Percentiles rank a stretch among this genome's conserved stretches.
phyloP scores from a whole-genome alignment of 2,329 filamentous ascomycete genomes.

The Kalaharituber pfeilii region DNA sequence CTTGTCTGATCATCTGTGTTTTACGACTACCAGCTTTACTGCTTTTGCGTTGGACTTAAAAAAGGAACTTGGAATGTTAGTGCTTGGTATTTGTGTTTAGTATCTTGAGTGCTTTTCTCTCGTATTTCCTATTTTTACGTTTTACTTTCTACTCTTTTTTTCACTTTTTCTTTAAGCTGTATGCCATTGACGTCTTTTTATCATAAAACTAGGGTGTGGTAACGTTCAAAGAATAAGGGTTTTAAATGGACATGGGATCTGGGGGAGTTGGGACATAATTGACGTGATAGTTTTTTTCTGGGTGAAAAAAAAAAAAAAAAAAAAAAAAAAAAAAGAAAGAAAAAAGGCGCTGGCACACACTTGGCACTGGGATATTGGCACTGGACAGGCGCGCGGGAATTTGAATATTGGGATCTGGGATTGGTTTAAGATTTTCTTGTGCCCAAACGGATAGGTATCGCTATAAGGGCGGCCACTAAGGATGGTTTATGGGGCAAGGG shows the following conservation, averaged over 20 bases:
- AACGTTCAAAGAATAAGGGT: background rate
- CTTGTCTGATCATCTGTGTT: background rate
- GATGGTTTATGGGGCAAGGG: too few relatives aligned
- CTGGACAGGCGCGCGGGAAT: background rate
- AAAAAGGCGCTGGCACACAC: background rate
- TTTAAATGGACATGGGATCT: background rate
- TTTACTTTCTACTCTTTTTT: too few relatives aligned
- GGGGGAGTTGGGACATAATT: background rate
- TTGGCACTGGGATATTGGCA: background rate
- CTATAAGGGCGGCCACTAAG: too few relatives aligned
- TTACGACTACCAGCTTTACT: too few relatives aligned
- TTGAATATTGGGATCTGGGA: background rate
- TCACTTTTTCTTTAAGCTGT: too few relatives aligned
- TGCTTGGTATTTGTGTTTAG: background rate
- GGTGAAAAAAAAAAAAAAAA: background rate
- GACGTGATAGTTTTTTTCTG: background rate
- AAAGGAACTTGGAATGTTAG: background rate
- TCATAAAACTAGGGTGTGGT: background rate
- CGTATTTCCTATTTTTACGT: background rate
- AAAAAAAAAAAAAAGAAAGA: constrained; percentile 1
- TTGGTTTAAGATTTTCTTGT: too few relatives aligned
- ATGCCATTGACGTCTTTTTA: too few relatives aligned
- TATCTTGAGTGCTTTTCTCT: too few relatives aligned
- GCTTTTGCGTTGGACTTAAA: background rate
- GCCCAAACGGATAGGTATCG: too few relatives aligned